Evolutionary conservation across 108 stramenopile species (phyloP), one percentile per base, ranked within the genome.

Genomic region (Stephanodiscus minutulus): DNA sequence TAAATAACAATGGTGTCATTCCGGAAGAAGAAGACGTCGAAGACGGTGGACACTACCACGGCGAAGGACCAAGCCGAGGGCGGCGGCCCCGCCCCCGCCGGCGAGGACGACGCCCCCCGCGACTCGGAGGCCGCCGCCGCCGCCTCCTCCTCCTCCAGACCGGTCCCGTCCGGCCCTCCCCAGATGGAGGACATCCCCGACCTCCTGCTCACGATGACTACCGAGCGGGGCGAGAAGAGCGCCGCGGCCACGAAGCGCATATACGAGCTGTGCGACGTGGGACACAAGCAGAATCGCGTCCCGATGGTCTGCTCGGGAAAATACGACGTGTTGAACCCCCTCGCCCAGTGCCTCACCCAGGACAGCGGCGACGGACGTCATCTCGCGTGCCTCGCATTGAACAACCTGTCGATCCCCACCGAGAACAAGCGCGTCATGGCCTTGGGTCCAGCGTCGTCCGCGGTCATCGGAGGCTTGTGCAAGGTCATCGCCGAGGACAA

Each of bases 361-460:
- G 91, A 92, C 68, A 81, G 77, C 47, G 94, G 94, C 52, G 94
- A 96, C 68, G 92, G 90, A 53, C 90, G 94, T 64, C 94, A 96
- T 69, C 81, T 96, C 25, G 94, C 92, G 52, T 92, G 91, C 73
- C 87, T 96, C 52, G 90, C 92, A 1, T 78, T 93, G 73, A 96
- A 96, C 79, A 96, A 96, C 69, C 88, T 96, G 55, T 96, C 95
- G 50, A 93, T 96, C 68, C 95, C 95, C 35, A 91, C 91, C 11
- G 95, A 96, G 66, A 95, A 95, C 87, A 95, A 95, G 83, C 88
- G 91, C 52, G 94, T 92, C 17, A 95, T 95, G 90, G 91, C 91
- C 24, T 83, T 95, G 27, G 94, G 94, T 68, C 91, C 91, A 43
- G 79, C 87, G 10, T 88, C 89, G 33, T 86, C 88, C 68, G 88